Base-by-base conservation (phyloP, 306 rosid species). In the Casuarina glauca region DNA sequence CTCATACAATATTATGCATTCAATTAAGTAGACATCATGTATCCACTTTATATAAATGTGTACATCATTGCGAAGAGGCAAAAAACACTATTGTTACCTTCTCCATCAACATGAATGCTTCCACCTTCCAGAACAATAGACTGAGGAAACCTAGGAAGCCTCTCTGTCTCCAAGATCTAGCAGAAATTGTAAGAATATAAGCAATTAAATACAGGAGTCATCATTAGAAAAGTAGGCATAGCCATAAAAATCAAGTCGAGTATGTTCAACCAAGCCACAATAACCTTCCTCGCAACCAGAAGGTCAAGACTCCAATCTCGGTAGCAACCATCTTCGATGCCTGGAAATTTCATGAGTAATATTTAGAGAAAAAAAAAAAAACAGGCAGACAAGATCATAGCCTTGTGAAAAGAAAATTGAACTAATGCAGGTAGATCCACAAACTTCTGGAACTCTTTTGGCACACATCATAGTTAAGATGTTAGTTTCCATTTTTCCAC, bases 71-170 rank as follows among this genome's bases (percentile, higher is more conserved):
- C 48, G 36, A 66, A 1, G 15, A 39, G 49, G 12, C 70, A 39
- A 41, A 19, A 15, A 38, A 17, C 32, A 5, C 19, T 9, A 63
- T 38, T 67, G 78, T 78, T 84, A 93, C 99, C 97, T 86, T 95
- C 93, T 84, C 99, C 99, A 88, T 95, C 99, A 13, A 95, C 99
- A 82, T 95, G 99, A 82, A 95, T 93, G 84, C 97, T 93, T 82
- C 99, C 99, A 16, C 99, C 97, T 93, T 95, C 99, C 49, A 95
- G 96, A 83, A 95, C 80, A 78, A 91, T 75, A 4, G 88, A 69
- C 43, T 91, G 88, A 6, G 86, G 75, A 90, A 95, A 92, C 76
- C 88, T 86, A 69, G 92, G 97, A 82, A 95, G 49, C 86, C 69
- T 87, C 87, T 95, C 97, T 68, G 82, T 75, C 26, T 54, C 92